phyloP scores from a whole-genome alignment of 2,329 filamentous ascomycete genomes.

The Alternaria incomplexa region DNA sequence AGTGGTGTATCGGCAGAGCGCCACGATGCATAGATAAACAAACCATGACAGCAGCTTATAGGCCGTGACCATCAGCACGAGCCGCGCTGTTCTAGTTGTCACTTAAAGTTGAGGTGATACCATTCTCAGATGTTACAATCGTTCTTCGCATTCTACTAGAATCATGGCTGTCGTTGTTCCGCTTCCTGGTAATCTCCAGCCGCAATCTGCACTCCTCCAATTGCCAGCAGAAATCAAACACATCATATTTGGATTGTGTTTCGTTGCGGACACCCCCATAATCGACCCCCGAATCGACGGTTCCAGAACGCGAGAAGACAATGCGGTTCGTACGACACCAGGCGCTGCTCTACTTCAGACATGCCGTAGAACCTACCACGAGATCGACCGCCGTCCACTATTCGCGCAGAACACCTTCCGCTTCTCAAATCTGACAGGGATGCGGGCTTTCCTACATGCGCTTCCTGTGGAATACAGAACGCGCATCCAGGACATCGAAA shows the following conservation, averaged over 20 bases:
- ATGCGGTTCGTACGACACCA: slow-evolving; percentile 5
- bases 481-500: slow-evolving; percentile 42
- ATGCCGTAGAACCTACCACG: slow-evolving; percentile 44
- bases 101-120: slow-evolving; percentile 2
- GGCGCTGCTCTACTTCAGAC: slow-evolving; percentile 43
- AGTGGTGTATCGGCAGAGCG: not conserved
- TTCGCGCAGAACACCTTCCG: slow-evolving; percentile 45
- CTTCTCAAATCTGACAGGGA: slow-evolving; percentile 43
- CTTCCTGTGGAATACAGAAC: slow-evolving; percentile 26
- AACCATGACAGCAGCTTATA: not conserved
- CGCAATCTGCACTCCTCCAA: slow-evolving; percentile 39
- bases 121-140: not conserved
- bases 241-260: slow-evolving; percentile 38
- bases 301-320: not conserved
- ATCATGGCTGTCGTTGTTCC: slow-evolving; percentile 16
- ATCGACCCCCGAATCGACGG: slow-evolving; percentile 25
- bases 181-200: slow-evolving; percentile 30
- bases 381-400: slow-evolving; percentile 38
- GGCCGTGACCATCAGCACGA: slow-evolving; percentile 1
- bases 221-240: slow-evolving; percentile 46
- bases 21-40: slow-evolving; percentile 4
- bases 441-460: slow-evolving; percentile 36
- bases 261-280: slow-evolving; percentile 33
- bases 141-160: not conserved
- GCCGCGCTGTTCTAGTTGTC: not conserved